Evolutionary conservation across 2,329 filamentous ascomycete species (phyloP).

Genomic region (Xylaria sp.): DNA sequence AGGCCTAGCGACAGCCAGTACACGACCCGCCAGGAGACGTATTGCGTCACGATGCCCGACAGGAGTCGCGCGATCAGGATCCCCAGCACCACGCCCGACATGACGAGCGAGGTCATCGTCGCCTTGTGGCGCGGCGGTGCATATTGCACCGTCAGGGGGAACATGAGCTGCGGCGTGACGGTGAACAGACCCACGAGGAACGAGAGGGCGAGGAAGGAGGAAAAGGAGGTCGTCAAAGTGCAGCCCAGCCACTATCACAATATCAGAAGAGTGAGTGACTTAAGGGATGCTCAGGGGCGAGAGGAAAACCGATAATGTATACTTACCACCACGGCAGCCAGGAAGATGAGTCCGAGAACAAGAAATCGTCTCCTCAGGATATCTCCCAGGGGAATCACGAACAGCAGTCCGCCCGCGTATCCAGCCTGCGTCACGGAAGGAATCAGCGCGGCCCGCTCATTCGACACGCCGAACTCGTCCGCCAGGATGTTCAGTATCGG

Average conservation of each 20-base stretch:
- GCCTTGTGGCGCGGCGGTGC: slow-evolving; percentile 75
- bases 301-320: no score
- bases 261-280: neutral
- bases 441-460: slow-evolving; percentile 73
- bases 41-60: slow-evolving; percentile 79
- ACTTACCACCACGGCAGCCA: slow-evolving; percentile 74
- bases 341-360: slow-evolving; percentile 72
- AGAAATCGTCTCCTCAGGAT: slow-evolving; percentile 73
- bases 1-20: slow-evolving; percentile 81
- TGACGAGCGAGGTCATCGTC: slow-evolving; percentile 76
- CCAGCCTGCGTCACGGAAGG: slow-evolving; percentile 83
- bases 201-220: slow-evolving; percentile 73
- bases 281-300: neutral
- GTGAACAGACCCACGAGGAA: slow-evolving; percentile 81
- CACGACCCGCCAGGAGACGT: slow-evolving; percentile 77
- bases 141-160: slow-evolving; percentile 82
- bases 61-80: slow-evolving; percentile 80
- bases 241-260: slow-evolving; percentile 70
- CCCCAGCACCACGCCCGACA: slow-evolving; percentile 78
- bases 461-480: slow-evolving; percentile 73
- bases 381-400: slow-evolving; percentile 81
- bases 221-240: slow-evolving; percentile 73
- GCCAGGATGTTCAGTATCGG: slow-evolving; percentile 82
- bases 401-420: slow-evolving; percentile 77
- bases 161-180: slow-evolving; percentile 82